A percentile compares a stretch with the other conserved stretches of the same genome.
Evolutionary conservation across 345 rosid genomes (phyloP).

Genomic region (Excoecaria cochinchinensis): DNA sequence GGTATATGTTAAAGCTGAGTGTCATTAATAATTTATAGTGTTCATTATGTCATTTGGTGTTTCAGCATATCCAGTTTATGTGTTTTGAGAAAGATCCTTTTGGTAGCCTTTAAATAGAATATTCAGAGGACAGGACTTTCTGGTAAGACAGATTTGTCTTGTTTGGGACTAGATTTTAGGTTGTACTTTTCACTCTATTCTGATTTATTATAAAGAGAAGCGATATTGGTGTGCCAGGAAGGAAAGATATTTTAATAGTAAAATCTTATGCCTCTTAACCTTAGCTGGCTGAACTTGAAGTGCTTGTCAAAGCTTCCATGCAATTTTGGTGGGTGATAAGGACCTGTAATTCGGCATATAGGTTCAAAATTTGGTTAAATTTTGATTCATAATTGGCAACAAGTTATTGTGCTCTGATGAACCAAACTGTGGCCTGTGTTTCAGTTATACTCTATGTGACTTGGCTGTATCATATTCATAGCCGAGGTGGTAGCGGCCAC

Average conservation of each 20-base stretch:
- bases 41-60: not conserved
- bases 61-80: not conserved
- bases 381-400: not conserved
- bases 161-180: slow-evolving; percentile 1
- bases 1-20: not conserved
- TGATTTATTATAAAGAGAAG: not conserved
- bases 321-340: not conserved
- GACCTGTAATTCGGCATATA: not conserved
- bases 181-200: not conserved
- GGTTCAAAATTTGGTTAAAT: not conserved
- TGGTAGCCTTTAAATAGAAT: not conserved
- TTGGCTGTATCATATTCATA: not conserved
- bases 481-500: not conserved
- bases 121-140: slow-evolving; percentile 7
- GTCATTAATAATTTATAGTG: slow-evolving; percentile 1
- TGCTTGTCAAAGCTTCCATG: slow-evolving; percentile 11
- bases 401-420: not conserved
- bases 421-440: not conserved
- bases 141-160: not conserved
- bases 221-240: not conserved
- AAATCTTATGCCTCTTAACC: not conserved
- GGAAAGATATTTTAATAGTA: not conserved
- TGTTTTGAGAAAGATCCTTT: not conserved
- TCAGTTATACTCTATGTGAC: not conserved
- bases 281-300: slow-evolving; percentile 7